Conservation (phyloP, 352 stramenopile genomes). For the Pythium rishiriense region DNA sequence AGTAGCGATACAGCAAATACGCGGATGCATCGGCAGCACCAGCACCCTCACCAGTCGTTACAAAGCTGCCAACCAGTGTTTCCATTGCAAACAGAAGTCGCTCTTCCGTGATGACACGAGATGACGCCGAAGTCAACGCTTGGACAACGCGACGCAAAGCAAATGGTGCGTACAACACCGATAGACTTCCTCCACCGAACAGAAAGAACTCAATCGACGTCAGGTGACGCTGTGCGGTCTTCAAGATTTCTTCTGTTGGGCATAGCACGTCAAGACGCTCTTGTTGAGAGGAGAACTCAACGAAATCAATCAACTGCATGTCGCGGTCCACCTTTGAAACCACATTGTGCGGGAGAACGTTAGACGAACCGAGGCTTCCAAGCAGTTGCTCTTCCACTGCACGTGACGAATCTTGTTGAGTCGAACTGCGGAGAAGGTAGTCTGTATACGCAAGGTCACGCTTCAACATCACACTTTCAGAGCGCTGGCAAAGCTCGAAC, state of each 20-base stretch:
- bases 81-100: constrained; percentile 65
- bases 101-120: constrained; percentile 42
- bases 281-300: constrained; percentile 15
- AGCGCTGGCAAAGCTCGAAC: constrained; percentile 58
- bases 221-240: constrained; percentile 47
- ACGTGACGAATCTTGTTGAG: constrained; percentile 3
- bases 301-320: constrained; percentile 25
- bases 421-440: constrained; percentile 40
- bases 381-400: constrained; percentile 24
- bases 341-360: background rate
- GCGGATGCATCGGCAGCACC: constrained; percentile 20
- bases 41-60: background rate
- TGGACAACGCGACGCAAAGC: constrained; percentile 56
- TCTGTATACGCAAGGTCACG: constrained; percentile 67
- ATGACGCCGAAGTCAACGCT: constrained; percentile 34
- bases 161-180: constrained; percentile 52
- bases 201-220: constrained; percentile 55
- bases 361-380: constrained; percentile 1
- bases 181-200: constrained; percentile 26
- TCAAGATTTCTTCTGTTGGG: constrained; percentile 28
- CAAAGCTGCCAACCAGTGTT: constrained; percentile 37
- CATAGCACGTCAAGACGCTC: constrained; percentile 12
- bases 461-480: constrained; percentile 50
- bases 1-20: constrained; percentile 49
- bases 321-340: constrained; percentile 2